Evolutionary conservation across 2,329 filamentous ascomycete genomes (phyloP).

Genomic region (Fusarium aywerte): DNA sequence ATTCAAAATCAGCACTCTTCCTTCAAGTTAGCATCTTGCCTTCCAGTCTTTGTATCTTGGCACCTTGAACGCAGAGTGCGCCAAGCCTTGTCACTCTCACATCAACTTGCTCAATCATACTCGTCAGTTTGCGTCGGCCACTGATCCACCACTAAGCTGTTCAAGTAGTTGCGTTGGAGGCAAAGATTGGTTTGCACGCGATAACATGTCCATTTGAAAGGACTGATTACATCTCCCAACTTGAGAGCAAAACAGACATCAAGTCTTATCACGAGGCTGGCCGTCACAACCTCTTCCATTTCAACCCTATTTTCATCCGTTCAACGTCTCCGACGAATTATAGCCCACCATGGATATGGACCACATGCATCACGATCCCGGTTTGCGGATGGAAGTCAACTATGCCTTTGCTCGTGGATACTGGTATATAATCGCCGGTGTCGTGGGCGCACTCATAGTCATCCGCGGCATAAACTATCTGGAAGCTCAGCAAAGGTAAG

Average conservation of each 20-base stretch:
- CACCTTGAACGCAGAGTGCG: background rate
- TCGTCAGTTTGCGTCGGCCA: background rate
- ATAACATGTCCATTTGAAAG: slow-evolving; percentile 8
- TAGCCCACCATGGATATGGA: slow-evolving; percentile 50
- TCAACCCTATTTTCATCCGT: background rate
- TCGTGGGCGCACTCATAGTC: slow-evolving; percentile 56
- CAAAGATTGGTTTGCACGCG: background rate
- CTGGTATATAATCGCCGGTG: slow-evolving; percentile 68
- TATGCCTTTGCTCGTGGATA: slow-evolving; percentile 64
- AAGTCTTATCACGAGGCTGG: slow-evolving; percentile 10
- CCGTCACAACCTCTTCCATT: background rate
- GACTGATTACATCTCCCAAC: background rate
- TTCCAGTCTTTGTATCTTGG: background rate
- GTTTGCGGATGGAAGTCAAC: slow-evolving; percentile 57
- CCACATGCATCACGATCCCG: slow-evolving; percentile 45
- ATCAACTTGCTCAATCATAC: slow-evolving; percentile 39
- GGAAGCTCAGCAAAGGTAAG: slow-evolving; percentile 56
- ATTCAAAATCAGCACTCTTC: slow-evolving; percentile 12
- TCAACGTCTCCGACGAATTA: background rate
- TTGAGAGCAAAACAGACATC: background rate
- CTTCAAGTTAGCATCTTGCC: background rate
- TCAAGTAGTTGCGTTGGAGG: background rate
- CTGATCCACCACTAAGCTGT: background rate
- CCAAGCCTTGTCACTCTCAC: background rate
- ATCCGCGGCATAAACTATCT: slow-evolving; percentile 58